Evolutionary conservation across 495 filamentous ascomycete genomes (phyloP), one percentile per base, ranked within the genome.

Genomic region (Alectoria sarmentosa): DNA sequence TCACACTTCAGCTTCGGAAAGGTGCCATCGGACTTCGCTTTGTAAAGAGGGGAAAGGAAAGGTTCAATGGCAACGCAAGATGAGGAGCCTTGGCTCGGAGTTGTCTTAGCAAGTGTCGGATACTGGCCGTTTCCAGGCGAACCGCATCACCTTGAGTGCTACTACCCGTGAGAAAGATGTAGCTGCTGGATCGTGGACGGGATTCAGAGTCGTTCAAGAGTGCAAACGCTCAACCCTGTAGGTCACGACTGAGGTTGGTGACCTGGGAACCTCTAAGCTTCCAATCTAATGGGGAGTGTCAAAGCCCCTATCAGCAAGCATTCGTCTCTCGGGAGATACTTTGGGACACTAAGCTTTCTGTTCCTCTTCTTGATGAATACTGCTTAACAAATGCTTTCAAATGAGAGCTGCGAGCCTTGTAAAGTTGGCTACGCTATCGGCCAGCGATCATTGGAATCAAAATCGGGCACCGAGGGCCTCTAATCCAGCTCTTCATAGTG

Each of bases 1-100:
- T 90, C 62, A 90, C 88, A 58, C 74, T 90, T 55, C 84, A 88
- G 74, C 73, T 90, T 66, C 74, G 81, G 58, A 78, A 74, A 23
- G 78, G 79, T 28, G 71, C 80, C 62, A 80, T 90, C 26, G 84
- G 85, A 0, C 67, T 90, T 23, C 69, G 87, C 67, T 70, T 89
- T 30, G 85, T 88, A 13, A 81, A 69, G 78, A 82, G 84, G 65
- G 87, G 87, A 5, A 72, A 76, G 44, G 87, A 89, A 77, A 74
- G 79, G 66, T 89, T 88, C 48, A 28, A 68, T 61, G 65, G 48
- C 64, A 37, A 42, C 21, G 17, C 30, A 55, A 8, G 2, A 8
- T 55, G 30, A 55, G 34, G 52, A 21, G 30, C 34, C 30, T 17
- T n/a, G 52, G 52, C 52, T 55, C 30, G 2, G 52, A 34, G 17